These are phyloP conservation scores for Skeletonema tropicum DNA, from an alignment of 108 stramenopile genomes.

Conservation along the genomic window DNA sequence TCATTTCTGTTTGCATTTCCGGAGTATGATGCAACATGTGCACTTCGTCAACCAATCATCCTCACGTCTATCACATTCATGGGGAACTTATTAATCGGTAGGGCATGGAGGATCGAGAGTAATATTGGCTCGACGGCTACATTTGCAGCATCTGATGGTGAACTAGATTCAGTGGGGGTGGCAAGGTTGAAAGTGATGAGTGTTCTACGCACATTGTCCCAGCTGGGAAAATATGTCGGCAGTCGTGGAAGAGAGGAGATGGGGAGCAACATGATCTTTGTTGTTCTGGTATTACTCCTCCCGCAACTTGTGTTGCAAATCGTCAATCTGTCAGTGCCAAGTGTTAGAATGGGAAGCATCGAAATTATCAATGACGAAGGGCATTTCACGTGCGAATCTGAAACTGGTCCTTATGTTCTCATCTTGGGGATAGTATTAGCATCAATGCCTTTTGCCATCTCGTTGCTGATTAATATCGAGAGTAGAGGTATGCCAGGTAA, in stretches of 20 bases:
- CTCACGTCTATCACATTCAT: no score
- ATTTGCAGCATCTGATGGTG: no score
- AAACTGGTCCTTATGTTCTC: neutral
- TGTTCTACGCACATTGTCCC: neutral
- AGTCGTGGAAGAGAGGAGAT: neutral
- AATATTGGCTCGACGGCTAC: neutral
- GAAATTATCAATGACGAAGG: neutral
- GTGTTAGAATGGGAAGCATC: neutral
- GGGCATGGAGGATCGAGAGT: neutral
- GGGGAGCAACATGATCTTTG: neutral
- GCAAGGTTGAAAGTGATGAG: neutral
- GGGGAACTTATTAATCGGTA: no score
- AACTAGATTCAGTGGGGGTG: no score
- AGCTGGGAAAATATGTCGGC: no score
- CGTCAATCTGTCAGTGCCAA: neutral
- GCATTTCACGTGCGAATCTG: neutral
- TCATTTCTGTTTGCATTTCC: no score
- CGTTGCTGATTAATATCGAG: neutral
- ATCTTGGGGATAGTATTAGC: conserved; percentile 1
- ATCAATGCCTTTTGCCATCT: neutral
- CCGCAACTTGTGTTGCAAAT: conserved; percentile 7
- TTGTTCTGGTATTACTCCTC: neutral
- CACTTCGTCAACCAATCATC: no score
- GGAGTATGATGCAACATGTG: no score
- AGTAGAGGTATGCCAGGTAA: neutral